phyloP scores from a whole-genome alignment of 2,329 filamentous ascomycete species.

The Pseudogymnoascus verrucosus region DNA sequence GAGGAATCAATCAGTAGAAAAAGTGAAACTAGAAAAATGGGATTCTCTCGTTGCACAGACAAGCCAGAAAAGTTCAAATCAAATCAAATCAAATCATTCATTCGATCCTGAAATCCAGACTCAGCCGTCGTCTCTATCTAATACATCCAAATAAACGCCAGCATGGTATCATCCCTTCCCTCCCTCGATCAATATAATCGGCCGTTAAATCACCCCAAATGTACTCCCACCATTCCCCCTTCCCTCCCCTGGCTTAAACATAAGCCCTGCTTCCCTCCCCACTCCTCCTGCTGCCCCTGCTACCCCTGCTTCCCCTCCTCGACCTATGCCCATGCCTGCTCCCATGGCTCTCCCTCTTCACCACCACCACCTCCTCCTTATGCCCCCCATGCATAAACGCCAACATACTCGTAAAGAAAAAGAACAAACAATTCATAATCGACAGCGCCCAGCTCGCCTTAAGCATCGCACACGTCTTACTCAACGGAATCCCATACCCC shows the following conservation, averaged over 20 bases:
- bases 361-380: constrained; percentile 18
- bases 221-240: not conserved
- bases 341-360: constrained; percentile 22
- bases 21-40: not conserved
- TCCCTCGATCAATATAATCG: not conserved
- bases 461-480: constrained; percentile 84
- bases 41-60: not conserved
- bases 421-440: constrained; percentile 81
- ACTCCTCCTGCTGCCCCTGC: constrained; percentile 21
- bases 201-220: not conserved
- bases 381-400: constrained; percentile 39
- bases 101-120: not conserved
- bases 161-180: not conserved
- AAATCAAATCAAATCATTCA: not conserved
- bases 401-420: constrained; percentile 67
- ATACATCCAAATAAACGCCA: not conserved
- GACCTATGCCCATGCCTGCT: constrained; percentile 20
- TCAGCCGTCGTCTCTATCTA: not conserved
- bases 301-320: constrained; percentile 25
- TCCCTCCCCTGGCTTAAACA: constrained; percentile 17
- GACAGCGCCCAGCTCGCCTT: constrained; percentile 84
- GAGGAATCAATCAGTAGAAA: not conserved
- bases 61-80: no score
- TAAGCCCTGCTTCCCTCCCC: constrained; percentile 24
- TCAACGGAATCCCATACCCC: constrained; percentile 44